Evolutionary conservation across 768 basidiomycete species (phyloP).

Genomic region (Boletus eberwhitei): DNA sequence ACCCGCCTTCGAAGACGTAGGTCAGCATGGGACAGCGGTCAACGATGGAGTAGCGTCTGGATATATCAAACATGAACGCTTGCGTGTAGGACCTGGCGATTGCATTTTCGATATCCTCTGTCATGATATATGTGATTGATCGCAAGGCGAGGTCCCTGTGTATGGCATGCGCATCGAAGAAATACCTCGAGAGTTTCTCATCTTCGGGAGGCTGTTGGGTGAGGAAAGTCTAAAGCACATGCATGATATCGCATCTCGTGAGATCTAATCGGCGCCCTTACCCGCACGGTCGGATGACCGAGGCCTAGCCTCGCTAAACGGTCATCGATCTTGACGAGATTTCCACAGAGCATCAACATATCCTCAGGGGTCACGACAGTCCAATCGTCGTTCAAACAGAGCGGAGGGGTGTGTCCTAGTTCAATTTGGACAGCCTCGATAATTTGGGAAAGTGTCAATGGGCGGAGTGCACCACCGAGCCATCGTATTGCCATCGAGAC

Average conservation of each 20-base stretch:
- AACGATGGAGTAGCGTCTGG: conserved; percentile 24
- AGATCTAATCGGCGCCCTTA: conserved; percentile 1
- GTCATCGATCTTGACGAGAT: conserved; percentile 26
- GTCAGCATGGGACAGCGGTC: conserved; percentile 27
- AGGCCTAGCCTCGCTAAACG: conserved; percentile 19
- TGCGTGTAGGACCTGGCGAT: conserved; percentile 22
- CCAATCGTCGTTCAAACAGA: conserved; percentile 24
- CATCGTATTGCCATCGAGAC: conserved; percentile 24
- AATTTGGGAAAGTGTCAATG: conserved; percentile 25
- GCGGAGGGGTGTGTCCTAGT: conserved; percentile 16
- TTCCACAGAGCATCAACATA: conserved; percentile 26
- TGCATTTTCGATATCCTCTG: conserved; percentile 22
- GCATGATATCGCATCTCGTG: neutral
- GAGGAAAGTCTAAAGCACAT: conserved; percentile 20
- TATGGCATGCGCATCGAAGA: conserved; percentile 19
- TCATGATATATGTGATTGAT: conserved; percentile 28
- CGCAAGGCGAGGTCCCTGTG: conserved; percentile 30
- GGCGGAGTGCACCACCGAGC: conserved; percentile 27
- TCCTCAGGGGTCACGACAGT: conserved; percentile 25
- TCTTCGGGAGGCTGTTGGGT: conserved; percentile 17
- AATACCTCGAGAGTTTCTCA: conserved; percentile 10
- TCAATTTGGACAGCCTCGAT: conserved; percentile 31
- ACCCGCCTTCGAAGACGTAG: conserved; percentile 28
- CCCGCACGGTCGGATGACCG: conserved; percentile 23
- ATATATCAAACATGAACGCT: conserved; percentile 26